A percentile compares a stretch with the other conserved stretches of the same genome.
Evolutionary conservation across 1,284 basidiomycete genomes (phyloP).

Genomic region (Apiotrichum domesticum): DNA sequence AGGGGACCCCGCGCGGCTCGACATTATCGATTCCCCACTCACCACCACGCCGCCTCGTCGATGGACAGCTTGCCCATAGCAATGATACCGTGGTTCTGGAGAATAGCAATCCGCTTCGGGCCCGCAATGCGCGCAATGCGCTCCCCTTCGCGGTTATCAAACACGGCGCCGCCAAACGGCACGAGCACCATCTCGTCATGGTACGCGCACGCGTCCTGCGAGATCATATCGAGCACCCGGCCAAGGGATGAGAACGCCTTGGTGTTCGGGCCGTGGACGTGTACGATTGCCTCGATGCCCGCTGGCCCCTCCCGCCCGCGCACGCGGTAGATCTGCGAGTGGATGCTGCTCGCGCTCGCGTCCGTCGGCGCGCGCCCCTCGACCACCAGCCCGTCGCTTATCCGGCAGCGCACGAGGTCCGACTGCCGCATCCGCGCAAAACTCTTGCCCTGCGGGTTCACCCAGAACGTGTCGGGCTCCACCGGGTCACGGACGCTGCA

Average conservation of each 20-base stretch:
- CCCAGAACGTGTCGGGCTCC: constrained; percentile 41
- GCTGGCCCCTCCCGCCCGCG: constrained; percentile 27
- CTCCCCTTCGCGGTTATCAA: constrained; percentile 36
- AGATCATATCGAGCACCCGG: constrained; percentile 38
- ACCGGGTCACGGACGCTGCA: constrained; percentile 37
- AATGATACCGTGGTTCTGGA: constrained; percentile 40
- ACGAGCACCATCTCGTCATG: constrained; percentile 34
- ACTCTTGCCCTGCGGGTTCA: constrained; percentile 37
- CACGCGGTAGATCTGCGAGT: constrained; percentile 31
- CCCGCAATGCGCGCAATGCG: constrained; percentile 29
- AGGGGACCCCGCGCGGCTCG: neutral
- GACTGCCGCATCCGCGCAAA: constrained; percentile 34
- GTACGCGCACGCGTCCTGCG: constrained; percentile 39
- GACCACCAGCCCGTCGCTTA: constrained; percentile 28
- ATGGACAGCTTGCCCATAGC: constrained; percentile 31
- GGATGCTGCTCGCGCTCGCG: constrained; percentile 35
- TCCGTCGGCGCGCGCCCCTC: constrained; percentile 34
- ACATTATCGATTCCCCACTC: constrained; percentile 10
- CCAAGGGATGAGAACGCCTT: constrained; percentile 36
- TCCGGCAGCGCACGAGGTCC: constrained; percentile 30
- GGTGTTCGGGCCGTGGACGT: constrained; percentile 39
- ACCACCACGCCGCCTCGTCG: constrained; percentile 44
- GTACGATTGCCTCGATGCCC: constrained; percentile 35
- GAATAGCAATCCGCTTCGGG: constrained; percentile 29
- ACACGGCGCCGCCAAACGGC: constrained; percentile 39